phyloP scores from a whole-genome alignment of 345 rosid genomes.

The Laguncularia racemosa region DNA sequence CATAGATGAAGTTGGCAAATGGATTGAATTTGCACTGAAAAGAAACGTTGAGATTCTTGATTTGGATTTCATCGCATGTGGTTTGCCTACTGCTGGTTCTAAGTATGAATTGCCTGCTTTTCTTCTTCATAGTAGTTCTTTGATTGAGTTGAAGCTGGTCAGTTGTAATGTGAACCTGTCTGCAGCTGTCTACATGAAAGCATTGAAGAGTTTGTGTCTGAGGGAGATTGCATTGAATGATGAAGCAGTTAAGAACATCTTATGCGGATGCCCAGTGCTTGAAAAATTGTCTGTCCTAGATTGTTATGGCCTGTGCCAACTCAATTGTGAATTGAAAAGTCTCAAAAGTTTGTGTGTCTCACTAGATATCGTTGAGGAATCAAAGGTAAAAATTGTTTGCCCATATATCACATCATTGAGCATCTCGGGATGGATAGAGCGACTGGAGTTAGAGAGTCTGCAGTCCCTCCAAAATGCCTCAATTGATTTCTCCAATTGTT shows the following conservation, averaged over 20 bases:
- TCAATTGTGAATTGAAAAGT: conserved; percentile 5
- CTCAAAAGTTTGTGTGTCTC: conserved; percentile 1
- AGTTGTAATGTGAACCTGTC: conserved; percentile 5
- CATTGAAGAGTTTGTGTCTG: conserved; percentile 9
- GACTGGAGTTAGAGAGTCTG: conserved; percentile 4
- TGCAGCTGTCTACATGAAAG: conserved; percentile 2
- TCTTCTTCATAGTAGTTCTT: conserved; percentile 5
- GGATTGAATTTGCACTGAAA: conserved; percentile 7
- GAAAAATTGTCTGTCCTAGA: conserved; percentile 11
- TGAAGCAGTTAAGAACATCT: neutral
- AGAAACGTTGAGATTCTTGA: conserved; percentile 9
- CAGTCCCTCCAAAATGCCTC: conserved; percentile 6
- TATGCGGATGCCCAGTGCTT: conserved; percentile 8
- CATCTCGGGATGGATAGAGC: conserved; percentile 18
- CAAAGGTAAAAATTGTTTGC: conserved; percentile 1
- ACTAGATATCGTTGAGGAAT: conserved; percentile 10
- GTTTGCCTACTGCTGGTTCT: neutral
- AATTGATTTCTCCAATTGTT: conserved; percentile 6
- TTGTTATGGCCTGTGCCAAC: conserved; percentile 6
- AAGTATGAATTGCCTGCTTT: conserved; percentile 6
- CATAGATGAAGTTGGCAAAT: neutral
- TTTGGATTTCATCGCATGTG: conserved; percentile 11
- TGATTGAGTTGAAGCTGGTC: conserved; percentile 10
- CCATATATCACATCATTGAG: conserved; percentile 8
- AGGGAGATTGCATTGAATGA: neutral